phyloP scores from a whole-genome alignment of 345 rosid genomes.

The Pugionium cornutum region DNA sequence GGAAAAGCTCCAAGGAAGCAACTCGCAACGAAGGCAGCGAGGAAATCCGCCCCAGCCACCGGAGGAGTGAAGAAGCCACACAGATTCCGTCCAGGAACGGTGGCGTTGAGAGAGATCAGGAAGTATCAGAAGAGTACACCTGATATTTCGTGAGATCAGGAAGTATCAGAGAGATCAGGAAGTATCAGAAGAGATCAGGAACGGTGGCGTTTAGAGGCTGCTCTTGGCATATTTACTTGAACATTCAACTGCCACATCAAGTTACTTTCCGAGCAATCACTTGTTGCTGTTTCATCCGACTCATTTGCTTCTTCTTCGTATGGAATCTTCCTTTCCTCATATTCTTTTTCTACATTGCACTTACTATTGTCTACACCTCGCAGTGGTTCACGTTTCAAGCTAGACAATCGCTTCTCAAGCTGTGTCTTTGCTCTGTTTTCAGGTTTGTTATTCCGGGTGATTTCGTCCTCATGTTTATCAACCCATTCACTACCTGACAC shows the following conservation, averaged over 20 bases:
- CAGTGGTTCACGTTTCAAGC: constrained; percentile 29
- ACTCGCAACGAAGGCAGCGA: no score
- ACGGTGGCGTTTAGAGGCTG: no score
- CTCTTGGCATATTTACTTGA: constrained; percentile 62
- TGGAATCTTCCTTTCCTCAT: constrained; percentile 46
- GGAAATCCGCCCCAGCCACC: no score
- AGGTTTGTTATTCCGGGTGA: constrained; percentile 41
- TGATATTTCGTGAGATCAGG: no score
- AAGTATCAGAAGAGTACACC: no score
- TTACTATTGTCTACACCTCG: constrained; percentile 23
- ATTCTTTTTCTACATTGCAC: constrained; percentile 46
- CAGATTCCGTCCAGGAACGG: no score
- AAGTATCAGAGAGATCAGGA: no score
- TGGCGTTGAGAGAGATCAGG: no score
- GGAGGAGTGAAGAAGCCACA: no score
- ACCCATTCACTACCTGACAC: constrained; percentile 50
- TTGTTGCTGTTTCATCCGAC: constrained; percentile 61
- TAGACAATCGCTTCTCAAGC: constrained; percentile 29
- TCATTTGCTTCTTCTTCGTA: constrained; percentile 46
- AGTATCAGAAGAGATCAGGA: no score
- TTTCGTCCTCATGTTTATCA: constrained; percentile 46
- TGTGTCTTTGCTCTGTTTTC: constrained; percentile 42
- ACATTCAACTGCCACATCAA: constrained; percentile 61
- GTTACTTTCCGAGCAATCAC: constrained; percentile 79
- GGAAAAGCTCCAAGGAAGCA: no score